Base-by-base conservation (phyloP, 2,329 filamentous ascomycete species). In the Ophiocordyceps polyrhachis-furcata region DNA sequence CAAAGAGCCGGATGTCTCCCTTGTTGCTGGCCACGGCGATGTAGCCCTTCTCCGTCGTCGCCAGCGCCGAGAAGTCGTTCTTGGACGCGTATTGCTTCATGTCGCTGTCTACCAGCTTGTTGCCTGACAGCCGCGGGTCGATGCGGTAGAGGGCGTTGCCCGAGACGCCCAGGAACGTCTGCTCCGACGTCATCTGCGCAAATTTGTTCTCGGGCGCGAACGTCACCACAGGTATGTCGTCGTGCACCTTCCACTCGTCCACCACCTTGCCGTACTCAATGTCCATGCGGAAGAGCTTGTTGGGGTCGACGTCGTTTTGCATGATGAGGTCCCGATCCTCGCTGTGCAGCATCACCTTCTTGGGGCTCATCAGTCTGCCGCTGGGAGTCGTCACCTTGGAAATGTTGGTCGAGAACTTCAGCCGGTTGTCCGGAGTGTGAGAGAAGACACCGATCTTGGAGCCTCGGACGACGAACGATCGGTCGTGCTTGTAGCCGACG, bases 381-480 rank as follows among this genome's bases (percentile, higher is more conserved):
- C 76, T 75, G 2, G 88, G 85, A 0, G 89, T 94, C 60, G 87
- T 80, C 43, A 98, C 85, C 63, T 93, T 94, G 49, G 86, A 94
- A 55, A 98, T 98, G 51, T 88, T 96, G 48, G 91, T 98, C 13
- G 86, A 86, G 62, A 96, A 98, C 59, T 96, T 84, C 15, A 98
- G 73, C 51, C 89, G 81, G 59, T 96, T 93, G 64, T 93, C 84
- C 1, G 79, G 71, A 0, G 87, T 94, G 58, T 98, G 91, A 62
- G 93, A 96, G 74, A 98, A 98, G 38, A 98, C 91, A 45, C 91
- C 91, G 59, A 98, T 98, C 72, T 96, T 95, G 54, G 88, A 91
- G 29, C 91, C 91, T 50, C 91, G 82, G 40, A 98, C 87, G 46
- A 98, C 91, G 54, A 96, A 98, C 0, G 91, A 96, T 48, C 91